Conservation (phyloP, 352 stramenopile species). For the Phytophthora ohioensis region DNA sequence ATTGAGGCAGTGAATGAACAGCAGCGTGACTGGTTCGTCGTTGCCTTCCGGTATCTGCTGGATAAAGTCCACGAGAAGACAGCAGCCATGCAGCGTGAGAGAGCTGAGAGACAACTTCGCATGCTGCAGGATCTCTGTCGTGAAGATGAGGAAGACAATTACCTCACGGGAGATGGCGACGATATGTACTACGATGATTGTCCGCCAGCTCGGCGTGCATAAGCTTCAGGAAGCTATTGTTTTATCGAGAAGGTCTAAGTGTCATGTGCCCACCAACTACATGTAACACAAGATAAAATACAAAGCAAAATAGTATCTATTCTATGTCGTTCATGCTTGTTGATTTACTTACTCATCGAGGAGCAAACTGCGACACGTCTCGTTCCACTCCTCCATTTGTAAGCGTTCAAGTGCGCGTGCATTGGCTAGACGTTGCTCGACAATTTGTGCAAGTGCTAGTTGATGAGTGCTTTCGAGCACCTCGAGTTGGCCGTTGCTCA, state of each 20-base stretch:
- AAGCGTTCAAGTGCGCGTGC: conserved; percentile 68
- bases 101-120: conserved; percentile 78
- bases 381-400: conserved; percentile 76
- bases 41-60: conserved; percentile 86
- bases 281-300: conserved; percentile 28
- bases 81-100: conserved; percentile 75
- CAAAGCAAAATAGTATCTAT: conserved; percentile 34
- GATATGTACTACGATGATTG: conserved; percentile 45
- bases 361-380: conserved; percentile 59
- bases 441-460: conserved; percentile 62
- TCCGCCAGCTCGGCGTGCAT: conserved; percentile 25
- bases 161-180: conserved; percentile 34
- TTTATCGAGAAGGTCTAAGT: neutral
- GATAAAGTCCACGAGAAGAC: conserved; percentile 90
- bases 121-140: conserved; percentile 80
- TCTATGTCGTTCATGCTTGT: conserved; percentile 23
- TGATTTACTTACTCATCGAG: conserved; percentile 18
- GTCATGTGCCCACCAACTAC: neutral
- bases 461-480: conserved; percentile 74
- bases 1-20: conserved; percentile 78
- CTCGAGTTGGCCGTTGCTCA: conserved; percentile 84
- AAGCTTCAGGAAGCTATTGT: conserved; percentile 10
- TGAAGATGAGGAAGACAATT: conserved; percentile 41
- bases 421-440: conserved; percentile 65
- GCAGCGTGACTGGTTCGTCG: conserved; percentile 86